Evolutionary conservation across 2,329 filamentous ascomycete species (phyloP), one percentile per base, ranked within the genome.

Genomic region (Trichocomaceae sp.): DNA sequence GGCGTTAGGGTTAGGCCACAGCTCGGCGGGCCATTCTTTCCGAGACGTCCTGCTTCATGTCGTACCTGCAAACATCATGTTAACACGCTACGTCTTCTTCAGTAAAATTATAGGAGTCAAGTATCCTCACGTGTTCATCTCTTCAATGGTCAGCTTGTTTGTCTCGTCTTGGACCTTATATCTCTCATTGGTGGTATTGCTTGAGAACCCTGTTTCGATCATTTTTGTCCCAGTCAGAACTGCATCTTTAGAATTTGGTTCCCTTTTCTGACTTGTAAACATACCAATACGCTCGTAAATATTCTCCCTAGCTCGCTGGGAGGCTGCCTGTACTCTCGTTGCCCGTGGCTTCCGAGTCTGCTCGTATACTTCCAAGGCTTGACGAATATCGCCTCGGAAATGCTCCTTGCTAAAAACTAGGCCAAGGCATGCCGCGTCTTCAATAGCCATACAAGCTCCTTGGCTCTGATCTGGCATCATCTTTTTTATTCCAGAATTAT

Each of bases 391-490:
- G 3, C 79, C 79, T 6, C 62, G 73, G 60, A 76, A 79, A 58
- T 77, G 70, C 0, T 69, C 61, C 51, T 69, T 69, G 65, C 70
- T 77, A 64, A 87, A 86, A 0, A 86, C 56, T 15, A 86, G 81
- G 0, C 83, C 83, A 0, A 87, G 66, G 0, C 81, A 81, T 0
- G 80, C 83, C 0, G 82, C 81, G 57, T 86, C 83, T 64, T 86
- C 83, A 45, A 86, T 84, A 0, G 83, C 83, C 82, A 84, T 84
- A 60, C 83, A 85, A 0, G 83, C 83, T 3, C 84, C 84, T 66
- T 88, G 84, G 55, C 80, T 83, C 64, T 87, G 84, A 62, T 87
- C 78, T 1, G 84, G 83, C 79, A 86, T 82, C 81, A 85, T 85
- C 54, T 55, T 13, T 39, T 41, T 41, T 4, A 19, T 42, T 35